Evolutionary conservation across 2,329 filamentous ascomycete species (phyloP).

Genomic region (Botrytis fabae): DNA sequence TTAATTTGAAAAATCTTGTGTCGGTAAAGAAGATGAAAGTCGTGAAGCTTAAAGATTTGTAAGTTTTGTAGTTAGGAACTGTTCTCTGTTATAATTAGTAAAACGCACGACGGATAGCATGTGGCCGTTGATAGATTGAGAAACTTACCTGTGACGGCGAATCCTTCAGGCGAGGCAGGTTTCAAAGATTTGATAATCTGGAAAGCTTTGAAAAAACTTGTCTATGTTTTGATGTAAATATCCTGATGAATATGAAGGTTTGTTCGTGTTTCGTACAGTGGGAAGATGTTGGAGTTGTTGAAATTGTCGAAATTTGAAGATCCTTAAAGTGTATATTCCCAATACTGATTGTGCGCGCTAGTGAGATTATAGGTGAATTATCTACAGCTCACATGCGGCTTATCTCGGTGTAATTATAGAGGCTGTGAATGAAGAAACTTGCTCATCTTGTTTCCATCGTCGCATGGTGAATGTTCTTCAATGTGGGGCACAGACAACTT

Average conservation of each 20-base stretch:
- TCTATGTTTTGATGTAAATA: background rate
- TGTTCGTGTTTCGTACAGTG: background rate
- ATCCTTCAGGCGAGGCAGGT: background rate
- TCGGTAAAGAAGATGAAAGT: background rate
- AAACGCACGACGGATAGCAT: background rate
- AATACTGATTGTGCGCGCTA: background rate
- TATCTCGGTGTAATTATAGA: background rate
- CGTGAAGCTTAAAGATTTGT: background rate
- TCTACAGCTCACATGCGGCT: background rate
- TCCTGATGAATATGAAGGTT: background rate
- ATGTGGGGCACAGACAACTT: background rate
- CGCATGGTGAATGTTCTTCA: background rate
- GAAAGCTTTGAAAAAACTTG: too few species aligned
- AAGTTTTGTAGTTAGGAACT: background rate
- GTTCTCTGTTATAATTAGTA: background rate
- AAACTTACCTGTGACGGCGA: background rate
- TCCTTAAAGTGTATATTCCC: background rate
- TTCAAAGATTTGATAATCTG: background rate
- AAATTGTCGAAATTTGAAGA: background rate
- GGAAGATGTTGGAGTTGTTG: background rate
- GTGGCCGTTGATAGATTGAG: background rate
- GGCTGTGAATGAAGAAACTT: background rate
- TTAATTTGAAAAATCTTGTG: background rate
- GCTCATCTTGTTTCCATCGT: background rate
- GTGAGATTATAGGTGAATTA: background rate